phyloP scores from a whole-genome alignment of 2,329 filamentous ascomycete species.

The Alternaria infectoria region DNA sequence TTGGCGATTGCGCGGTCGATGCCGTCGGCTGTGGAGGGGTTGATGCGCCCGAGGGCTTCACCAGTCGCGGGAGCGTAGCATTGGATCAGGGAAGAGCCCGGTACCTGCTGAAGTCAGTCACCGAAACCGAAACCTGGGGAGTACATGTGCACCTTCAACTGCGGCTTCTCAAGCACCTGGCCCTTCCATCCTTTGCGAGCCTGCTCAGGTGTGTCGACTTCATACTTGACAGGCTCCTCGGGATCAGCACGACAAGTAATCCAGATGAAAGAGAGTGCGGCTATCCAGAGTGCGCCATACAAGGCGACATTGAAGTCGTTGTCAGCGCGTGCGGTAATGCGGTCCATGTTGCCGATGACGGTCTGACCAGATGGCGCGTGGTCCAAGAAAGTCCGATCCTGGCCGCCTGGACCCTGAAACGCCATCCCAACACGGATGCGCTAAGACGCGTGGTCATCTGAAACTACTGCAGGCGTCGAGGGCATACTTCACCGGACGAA shows the following conservation, averaged over 20 bases:
- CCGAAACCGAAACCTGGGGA: background rate
- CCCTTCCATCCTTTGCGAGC: slow-evolving; percentile 61
- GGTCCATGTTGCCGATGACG: slow-evolving; percentile 29
- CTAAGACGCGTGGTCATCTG: slow-evolving; percentile 26
- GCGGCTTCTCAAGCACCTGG: slow-evolving; percentile 64
- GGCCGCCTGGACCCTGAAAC: slow-evolving; percentile 10
- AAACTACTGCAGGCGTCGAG: background rate
- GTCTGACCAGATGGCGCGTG: slow-evolving; percentile 7
- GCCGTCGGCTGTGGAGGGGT: slow-evolving; percentile 74
- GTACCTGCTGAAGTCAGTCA: slow-evolving; percentile 50
- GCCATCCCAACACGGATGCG: background rate
- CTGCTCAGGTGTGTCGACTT: slow-evolving; percentile 66
- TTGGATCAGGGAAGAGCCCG: slow-evolving; percentile 72
- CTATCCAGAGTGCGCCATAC: slow-evolving; percentile 29
- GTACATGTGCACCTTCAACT: slow-evolving; percentile 60
- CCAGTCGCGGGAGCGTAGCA: slow-evolving; percentile 93
- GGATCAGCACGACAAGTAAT: slow-evolving; percentile 35
- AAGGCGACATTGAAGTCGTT: slow-evolving; percentile 24
- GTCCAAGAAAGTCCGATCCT: slow-evolving; percentile 2
- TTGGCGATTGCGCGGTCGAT: slow-evolving; percentile 80
- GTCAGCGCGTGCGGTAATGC: slow-evolving; percentile 31
- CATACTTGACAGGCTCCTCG: slow-evolving; percentile 63
- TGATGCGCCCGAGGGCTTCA: slow-evolving; percentile 77
- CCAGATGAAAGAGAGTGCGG: slow-evolving; percentile 32
- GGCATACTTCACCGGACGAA: slow-evolving; percentile 8